A percentile compares a stretch with the other conserved stretches of the same genome.
Evolutionary conservation across 2,329 filamentous ascomycete genomes (phyloP).

Genomic region (Aureobasidium sp.): DNA sequence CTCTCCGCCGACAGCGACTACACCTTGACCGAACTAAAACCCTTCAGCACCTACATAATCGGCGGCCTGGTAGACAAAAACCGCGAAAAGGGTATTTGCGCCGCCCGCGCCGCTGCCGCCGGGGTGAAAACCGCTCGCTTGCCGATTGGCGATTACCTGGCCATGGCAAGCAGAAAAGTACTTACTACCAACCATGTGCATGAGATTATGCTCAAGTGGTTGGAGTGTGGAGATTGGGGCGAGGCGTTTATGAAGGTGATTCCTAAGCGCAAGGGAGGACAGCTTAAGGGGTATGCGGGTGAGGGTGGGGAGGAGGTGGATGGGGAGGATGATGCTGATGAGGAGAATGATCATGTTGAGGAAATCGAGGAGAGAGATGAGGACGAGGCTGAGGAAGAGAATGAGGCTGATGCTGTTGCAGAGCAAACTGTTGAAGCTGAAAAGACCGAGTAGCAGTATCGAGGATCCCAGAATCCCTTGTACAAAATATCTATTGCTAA

Average conservation of each 20-base stretch:
- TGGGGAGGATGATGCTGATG: constrained; percentile 15
- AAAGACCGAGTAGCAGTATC: background rate
- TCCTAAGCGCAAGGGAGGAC: constrained; percentile 78
- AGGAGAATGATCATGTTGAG: constrained; percentile 3
- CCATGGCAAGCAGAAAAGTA: constrained; percentile 79
- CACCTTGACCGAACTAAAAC: constrained; percentile 72
- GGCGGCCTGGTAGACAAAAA: constrained; percentile 95
- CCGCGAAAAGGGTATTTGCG: constrained; percentile 88
- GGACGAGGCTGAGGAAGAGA: constrained; percentile 3
- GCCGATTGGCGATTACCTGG: constrained; percentile 90
- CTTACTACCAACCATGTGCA: constrained; percentile 92
- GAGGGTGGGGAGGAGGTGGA: constrained; percentile 14
- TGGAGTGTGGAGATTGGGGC: constrained; percentile 87
- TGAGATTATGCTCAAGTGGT: constrained; percentile 92
- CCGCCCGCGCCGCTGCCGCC: constrained; percentile 64
- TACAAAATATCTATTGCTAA: too few relatives aligned
- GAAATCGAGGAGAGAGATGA: background rate
- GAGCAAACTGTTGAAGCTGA: background rate
- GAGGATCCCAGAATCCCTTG: background rate
- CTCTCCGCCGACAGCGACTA: constrained; percentile 86
- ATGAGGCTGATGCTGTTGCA: background rate
- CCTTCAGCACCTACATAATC: constrained; percentile 85
- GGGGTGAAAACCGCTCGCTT: constrained; percentile 83
- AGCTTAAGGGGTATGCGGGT: constrained; percentile 14
- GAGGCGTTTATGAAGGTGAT: constrained; percentile 81